Conservation (phyloP, 2,329 filamentous ascomycete genomes). For the Paecilomyces fulvus region DNA sequence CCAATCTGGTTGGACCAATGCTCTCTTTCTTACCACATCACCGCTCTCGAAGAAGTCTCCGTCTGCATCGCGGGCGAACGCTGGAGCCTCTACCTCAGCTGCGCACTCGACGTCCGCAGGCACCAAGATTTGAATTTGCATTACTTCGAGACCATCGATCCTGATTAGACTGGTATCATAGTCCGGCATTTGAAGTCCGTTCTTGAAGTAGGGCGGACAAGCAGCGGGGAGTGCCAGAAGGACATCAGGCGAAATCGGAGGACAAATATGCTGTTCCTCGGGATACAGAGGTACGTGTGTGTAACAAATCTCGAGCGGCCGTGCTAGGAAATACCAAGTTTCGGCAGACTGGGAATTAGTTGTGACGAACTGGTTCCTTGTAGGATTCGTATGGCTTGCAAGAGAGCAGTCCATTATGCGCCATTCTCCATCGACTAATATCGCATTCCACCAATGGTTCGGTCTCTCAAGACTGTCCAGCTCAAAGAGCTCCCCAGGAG, state of each 20-base stretch:
- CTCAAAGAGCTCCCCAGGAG: conserved; percentile 75
- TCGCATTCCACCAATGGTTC: conserved; percentile 97
- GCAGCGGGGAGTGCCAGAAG: conserved; percentile 78
- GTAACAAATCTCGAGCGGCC: conserved; percentile 85
- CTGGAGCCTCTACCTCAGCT: conserved; percentile 81
- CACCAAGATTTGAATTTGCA: conserved; percentile 79
- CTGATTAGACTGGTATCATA: conserved; percentile 83
- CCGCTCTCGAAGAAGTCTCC: conserved; percentile 92
- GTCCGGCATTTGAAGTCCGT: conserved; percentile 68
- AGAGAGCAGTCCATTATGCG: conserved; percentile 91
- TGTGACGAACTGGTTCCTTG: conserved; percentile 67
- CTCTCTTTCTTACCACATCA: conserved; percentile 74
- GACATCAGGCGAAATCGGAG: conserved; percentile 75
- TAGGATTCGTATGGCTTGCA: conserved; percentile 82
- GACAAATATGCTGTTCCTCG: conserved; percentile 86
- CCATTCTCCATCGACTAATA: conserved; percentile 91
- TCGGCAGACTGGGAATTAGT: conserved; percentile 64
- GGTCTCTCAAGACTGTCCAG: conserved; percentile 72
- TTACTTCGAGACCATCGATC: conserved; percentile 87
- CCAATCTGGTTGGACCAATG: conserved; percentile 89
- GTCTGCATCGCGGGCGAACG: conserved; percentile 72
- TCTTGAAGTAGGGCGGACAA: conserved; percentile 80
- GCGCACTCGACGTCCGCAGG: conserved; percentile 85
- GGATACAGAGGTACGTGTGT: conserved; percentile 87
- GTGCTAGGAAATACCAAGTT: conserved; percentile 85